phyloP scores from a whole-genome alignment of 2,329 filamentous ascomycete genomes.

The Ophiocordyceps australis region DNA sequence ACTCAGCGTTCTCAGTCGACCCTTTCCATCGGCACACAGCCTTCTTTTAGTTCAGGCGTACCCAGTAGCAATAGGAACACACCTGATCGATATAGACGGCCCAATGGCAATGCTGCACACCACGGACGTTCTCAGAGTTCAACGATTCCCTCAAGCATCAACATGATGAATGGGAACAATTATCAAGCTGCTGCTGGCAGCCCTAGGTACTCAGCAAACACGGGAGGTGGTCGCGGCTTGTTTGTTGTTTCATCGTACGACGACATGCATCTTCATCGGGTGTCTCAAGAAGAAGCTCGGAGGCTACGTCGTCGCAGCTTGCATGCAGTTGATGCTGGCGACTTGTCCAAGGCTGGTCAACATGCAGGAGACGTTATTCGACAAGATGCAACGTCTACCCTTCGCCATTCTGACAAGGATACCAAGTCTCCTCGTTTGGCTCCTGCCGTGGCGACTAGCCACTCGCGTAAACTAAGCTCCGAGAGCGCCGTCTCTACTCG shows the following conservation, averaged over 20 bases:
- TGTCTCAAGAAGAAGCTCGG: constrained; percentile 48
- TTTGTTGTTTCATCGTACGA: constrained; percentile 37
- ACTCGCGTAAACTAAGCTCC: constrained; percentile 36
- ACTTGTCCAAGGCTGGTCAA: constrained; percentile 5
- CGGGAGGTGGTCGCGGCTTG: constrained; percentile 25
- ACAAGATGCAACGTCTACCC: constrained; percentile 5
- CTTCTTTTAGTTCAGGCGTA: constrained; percentile 21
- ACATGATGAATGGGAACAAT: constrained; percentile 10
- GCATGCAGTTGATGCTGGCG: constrained; percentile 35
- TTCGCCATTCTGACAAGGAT: constrained; percentile 11
- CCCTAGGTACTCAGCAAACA: constrained; percentile 16
- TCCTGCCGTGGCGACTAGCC: constrained; percentile 8
- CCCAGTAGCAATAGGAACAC: constrained; percentile 33
- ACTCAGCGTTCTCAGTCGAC: constrained; percentile 24
- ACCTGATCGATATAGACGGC: constrained; percentile 64
- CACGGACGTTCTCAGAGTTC: constrained; percentile 19
- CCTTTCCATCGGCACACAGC: constrained; percentile 21
- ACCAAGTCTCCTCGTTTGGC: constrained; percentile 20
- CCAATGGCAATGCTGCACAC: constrained; percentile 23
- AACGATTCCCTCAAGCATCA: constrained; percentile 9
- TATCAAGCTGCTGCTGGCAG: constrained; percentile 11
- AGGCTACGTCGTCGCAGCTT: constrained; percentile 71
- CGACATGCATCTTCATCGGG: constrained; percentile 46
- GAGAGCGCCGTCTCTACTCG: constrained; percentile 44
- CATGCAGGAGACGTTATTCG: constrained; percentile 6